Evolutionary conservation across 305 asterid species (phyloP).

Genomic region (Fraxinus baroniana): DNA sequence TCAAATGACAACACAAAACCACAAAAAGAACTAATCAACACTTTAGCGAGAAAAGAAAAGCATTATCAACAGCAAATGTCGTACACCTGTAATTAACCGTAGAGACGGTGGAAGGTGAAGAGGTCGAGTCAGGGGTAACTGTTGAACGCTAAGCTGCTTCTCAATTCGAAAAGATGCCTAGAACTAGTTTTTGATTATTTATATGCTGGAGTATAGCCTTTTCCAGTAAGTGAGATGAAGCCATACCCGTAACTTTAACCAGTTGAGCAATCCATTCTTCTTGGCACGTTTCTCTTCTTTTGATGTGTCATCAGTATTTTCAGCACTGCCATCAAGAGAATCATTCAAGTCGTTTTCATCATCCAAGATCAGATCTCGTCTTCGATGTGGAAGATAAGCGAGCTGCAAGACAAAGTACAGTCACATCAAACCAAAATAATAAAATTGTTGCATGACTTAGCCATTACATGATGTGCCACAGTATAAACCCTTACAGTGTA

Average conservation of each 20-base stretch:
- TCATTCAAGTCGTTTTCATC: conserved; percentile 73
- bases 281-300: conserved; percentile 78
- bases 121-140: neutral
- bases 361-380: conserved; percentile 82
- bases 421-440: conserved; percentile 26
- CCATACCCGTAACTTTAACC: conserved; percentile 89
- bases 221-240: neutral
- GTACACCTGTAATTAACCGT: no score
- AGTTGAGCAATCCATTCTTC: conserved; percentile 87
- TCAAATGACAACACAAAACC: neutral
- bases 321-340: conserved; percentile 68
- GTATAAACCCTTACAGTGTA: neutral
- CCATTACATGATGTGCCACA: neutral
- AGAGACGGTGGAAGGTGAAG: neutral
- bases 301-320: conserved; percentile 50
- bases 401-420: conserved; percentile 49
- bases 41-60: neutral
- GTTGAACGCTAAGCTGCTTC: neutral
- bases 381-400: conserved; percentile 98
- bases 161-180: neutral
- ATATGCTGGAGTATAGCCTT: neutral
- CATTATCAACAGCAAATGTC: neutral
- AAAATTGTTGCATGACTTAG: conserved; percentile 13
- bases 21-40: neutral
- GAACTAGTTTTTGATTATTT: neutral